A percentile compares a stretch with the other conserved stretches of the same genome.
phyloP scores from a whole-genome alignment of 257 asterid genomes.

The Solanum phureja region DNA sequence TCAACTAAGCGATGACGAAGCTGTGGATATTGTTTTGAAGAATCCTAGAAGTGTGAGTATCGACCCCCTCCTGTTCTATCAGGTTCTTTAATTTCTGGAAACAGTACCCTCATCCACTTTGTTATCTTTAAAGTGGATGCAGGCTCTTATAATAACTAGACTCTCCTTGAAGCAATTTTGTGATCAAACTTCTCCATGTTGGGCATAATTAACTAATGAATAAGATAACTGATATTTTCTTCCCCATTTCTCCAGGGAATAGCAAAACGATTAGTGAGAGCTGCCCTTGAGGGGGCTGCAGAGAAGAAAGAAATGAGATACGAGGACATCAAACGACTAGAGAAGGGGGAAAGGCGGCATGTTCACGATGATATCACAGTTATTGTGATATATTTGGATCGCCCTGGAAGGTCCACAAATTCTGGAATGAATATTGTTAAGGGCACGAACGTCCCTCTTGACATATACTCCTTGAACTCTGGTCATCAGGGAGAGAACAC shows the following conservation, averaged over 20 bases:
- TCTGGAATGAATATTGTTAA: not conserved
- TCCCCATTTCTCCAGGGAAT: constrained; percentile 19
- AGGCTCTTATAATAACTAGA: not conserved
- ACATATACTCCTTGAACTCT: constrained; percentile 22
- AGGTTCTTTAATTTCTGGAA: not conserved
- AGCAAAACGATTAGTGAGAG: constrained; percentile 28
- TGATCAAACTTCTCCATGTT: not conserved
- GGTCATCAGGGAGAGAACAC: constrained; percentile 2
- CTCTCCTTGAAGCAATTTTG: not conserved
- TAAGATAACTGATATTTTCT: not conserved
- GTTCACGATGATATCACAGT: constrained; percentile 32
- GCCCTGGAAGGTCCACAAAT: not conserved
- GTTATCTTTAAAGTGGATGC: not conserved
- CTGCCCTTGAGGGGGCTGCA: constrained; percentile 31
- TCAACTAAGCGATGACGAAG: constrained; percentile 26
- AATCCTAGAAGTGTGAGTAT: constrained; percentile 22
- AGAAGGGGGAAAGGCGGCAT: constrained; percentile 25
- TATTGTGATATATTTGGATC: constrained; percentile 26
- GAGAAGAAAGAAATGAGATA: constrained; percentile 30
- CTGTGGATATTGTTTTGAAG: constrained; percentile 22
- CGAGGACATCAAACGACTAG: constrained; percentile 21
- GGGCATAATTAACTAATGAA: not conserved
- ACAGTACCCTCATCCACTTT: not conserved
- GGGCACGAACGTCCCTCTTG: constrained; percentile 20
- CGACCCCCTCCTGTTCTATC: not conserved